Base-by-base conservation (phyloP, 768 basidiomycete species). In the Termitomyces sp. region DNA sequence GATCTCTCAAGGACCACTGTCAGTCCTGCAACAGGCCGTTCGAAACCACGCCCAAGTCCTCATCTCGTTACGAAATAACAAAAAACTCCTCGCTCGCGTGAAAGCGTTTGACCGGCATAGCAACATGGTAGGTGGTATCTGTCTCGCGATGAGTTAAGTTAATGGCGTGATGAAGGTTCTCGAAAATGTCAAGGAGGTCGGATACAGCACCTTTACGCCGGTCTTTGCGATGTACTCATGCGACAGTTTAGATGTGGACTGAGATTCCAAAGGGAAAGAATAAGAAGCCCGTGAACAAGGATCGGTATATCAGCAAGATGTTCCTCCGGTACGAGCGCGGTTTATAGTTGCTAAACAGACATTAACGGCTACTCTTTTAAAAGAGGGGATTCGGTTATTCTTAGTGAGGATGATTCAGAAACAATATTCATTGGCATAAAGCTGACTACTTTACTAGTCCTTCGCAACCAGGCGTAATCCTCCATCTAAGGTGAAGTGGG, bases 301-400 rank as follows among this genome's bases (percentile, higher is more conserved):
- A 98, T 73, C 83, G 97, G 45, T 99, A 98, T 77, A 96, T 99
- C 70, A 96, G 94, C 70, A 99, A 98, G 76, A 96, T 99, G 94
- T 98, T 96, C 73, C 74, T 98, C 58, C 82, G 93, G 91, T 89
- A 64, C 49, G 84, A 70, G 3, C 11, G 22, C 42, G 32, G 38
- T 9, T 23, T 35, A 2, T 33, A 27, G 53, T 40, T 42, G 43
- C 43, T 38, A 35, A 55, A 35, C 20, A 31, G n/a, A 13, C 38
- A 36, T 56, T 29, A 52, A 54, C 10, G 50, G 50, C 25, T 38
- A 53, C 33, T 50, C 48, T 40, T 47, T 52, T 59, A 43, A 25
- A 63, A 94, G 95, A 43, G 97, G 97, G 22, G 96, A 98, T 71
- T 98, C 96, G 23, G 97, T 99, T 13, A 97, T 99, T 61, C 80